Base-by-base conservation (phyloP, 495 filamentous ascomycete genomes). In the Xylaria grammica region DNA sequence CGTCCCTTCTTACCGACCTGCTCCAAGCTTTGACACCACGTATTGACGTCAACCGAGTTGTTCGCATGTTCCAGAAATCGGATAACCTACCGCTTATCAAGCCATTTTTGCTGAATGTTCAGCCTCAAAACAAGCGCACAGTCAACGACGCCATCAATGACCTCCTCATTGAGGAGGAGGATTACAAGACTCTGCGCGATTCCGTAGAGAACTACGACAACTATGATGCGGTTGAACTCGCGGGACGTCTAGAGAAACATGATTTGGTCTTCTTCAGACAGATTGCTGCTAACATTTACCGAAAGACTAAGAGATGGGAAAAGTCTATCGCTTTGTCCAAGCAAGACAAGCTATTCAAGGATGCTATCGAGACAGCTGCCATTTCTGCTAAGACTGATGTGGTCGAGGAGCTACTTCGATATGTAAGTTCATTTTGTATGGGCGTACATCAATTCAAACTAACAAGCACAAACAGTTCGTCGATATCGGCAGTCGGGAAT, bases 131-230 rank as follows among this genome's bases (percentile, higher is more conserved):
- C 83, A 99, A 99, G 89, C 89, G 90, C 63, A 90, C 91, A 32
- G 96, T 99, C 71, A 99, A 99, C 80, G 91, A 95, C 68, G 96
- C 96, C 36, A 97, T 99, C 80, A 97, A 99, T 71, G 96, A 98
- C 75, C 82, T 99, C 60, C 82, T 99, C 71, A 99, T 99, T 65
- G 96, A 99, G 77, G 96, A 98, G 78, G 96, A 98, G 70, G 96
- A 99, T 74, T 91, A 99, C 84, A 98, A 99, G 89, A 96, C 93
- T 22, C 87, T 99, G 26, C 90, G 93, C 49, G 96, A 99, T 79
- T 98, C 96, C 9, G 95, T 96, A 24, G 91, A 97, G 81, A 96
- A 97, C 79, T 96, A 95, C 74, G 96, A 98, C 81, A 99, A 99
- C 81, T 99, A 98, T 69, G 96, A 99, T 75, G 87, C 93, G 20